A percentile compares a stretch with the other conserved stretches of the same genome.
Conservation (phyloP, 2,329 filamentous ascomycete species). For the Lasiodiplodia gonubiensis region DNA sequence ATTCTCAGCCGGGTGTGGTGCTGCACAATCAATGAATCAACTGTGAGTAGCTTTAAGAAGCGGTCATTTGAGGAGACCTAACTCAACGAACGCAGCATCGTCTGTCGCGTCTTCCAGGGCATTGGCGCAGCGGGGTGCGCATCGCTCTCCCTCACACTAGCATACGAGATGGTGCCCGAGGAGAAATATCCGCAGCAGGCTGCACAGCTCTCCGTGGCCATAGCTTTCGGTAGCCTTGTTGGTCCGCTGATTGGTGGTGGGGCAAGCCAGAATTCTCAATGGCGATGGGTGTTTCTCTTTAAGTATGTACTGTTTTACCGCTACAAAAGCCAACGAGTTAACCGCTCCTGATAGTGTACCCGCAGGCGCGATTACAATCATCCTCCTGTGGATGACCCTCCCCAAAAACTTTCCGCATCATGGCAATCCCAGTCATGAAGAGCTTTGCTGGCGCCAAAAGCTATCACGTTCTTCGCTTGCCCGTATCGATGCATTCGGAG, state of each 20-base stretch:
- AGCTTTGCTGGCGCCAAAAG: not conserved
- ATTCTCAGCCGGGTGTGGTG: conserved; percentile 42
- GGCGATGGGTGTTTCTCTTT: conserved; percentile 28
- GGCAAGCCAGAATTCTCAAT: conserved; percentile 10
- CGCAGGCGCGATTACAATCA: not conserved
- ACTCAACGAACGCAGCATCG: conserved; percentile 33
- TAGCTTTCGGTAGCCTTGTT: conserved; percentile 18
- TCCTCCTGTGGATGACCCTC: conserved; percentile 26
- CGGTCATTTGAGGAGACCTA: not conserved
- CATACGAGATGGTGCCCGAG: conserved; percentile 38
- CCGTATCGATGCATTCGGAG: conserved; percentile 22
- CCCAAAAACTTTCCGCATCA: conserved; percentile 29
- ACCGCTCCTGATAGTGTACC: conserved; percentile 12
- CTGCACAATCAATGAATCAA: conserved; percentile 39
- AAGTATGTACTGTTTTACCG: conserved; percentile 15
- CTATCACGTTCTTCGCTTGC: not conserved
- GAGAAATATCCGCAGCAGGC: conserved; percentile 25
- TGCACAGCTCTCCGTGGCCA: conserved; percentile 20
- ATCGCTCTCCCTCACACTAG: conserved; percentile 36
- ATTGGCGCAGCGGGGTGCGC: conserved; percentile 40
- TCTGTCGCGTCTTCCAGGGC: conserved; percentile 41
- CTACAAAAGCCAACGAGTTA: not conserved
- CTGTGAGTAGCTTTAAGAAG: conserved; percentile 31
- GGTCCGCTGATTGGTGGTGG: conserved; percentile 30
- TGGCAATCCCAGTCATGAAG: not conserved